Conservation (phyloP, 2,329 filamentous ascomycete species). For the Pseudocercospora musae region DNA sequence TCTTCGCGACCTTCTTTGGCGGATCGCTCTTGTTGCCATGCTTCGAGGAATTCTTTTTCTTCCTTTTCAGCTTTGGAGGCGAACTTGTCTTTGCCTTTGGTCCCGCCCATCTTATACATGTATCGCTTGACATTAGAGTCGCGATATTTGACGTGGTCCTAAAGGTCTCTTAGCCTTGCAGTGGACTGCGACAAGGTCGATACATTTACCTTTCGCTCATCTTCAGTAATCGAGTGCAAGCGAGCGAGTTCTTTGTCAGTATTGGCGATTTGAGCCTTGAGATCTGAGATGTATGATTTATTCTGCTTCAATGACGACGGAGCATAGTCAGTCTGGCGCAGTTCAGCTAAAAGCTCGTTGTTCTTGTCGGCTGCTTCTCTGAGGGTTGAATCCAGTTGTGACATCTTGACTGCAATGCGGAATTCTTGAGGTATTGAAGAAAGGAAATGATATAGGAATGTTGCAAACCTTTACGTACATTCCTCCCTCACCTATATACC, state of each 20-base stretch:
- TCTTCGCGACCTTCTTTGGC: constrained; percentile 44
- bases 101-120: constrained; percentile 51
- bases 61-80: constrained; percentile 51
- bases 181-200: background rate
- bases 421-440: background rate
- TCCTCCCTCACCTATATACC: constrained; percentile 1
- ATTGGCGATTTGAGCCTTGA: constrained; percentile 42
- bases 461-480: background rate
- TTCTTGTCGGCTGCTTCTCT: constrained; percentile 27
- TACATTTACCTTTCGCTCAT: constrained; percentile 42
- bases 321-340: constrained; percentile 52
- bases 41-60: constrained; percentile 55
- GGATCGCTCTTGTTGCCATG: constrained; percentile 48
- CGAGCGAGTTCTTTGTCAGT: constrained; percentile 40
- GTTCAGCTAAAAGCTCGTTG: constrained; percentile 43
- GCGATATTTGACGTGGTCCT: constrained; percentile 52
- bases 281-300: constrained; percentile 44
- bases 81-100: constrained; percentile 46
- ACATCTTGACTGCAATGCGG: constrained; percentile 10
- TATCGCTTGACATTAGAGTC: constrained; percentile 53
- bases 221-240: constrained; percentile 43
- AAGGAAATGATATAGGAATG: background rate
- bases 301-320: constrained; percentile 47
- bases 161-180: background rate
- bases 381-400: constrained; percentile 16